These are phyloP conservation scores for Nyssa sinensis DNA, from an alignment of 148 eudicot genomes.

Conservation along the genomic window DNA sequence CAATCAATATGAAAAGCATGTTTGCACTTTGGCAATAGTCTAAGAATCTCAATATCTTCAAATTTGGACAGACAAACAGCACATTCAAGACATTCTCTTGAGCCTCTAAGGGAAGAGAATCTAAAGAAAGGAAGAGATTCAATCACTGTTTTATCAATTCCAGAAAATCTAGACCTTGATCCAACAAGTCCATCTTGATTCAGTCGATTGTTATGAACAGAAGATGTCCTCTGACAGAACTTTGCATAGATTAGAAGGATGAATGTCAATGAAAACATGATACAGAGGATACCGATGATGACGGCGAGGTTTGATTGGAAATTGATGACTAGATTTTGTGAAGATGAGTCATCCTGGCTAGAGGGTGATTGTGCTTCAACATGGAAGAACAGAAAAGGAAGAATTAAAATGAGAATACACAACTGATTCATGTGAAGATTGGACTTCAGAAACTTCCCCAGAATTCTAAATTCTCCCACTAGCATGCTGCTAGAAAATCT, in stretches of 20 bases:
- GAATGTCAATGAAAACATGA: slow-evolving; percentile 53
- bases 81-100: slow-evolving; percentile 69
- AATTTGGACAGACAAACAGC: slow-evolving; percentile 69
- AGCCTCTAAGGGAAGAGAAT: slow-evolving; percentile 61
- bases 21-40: slow-evolving; percentile 73
- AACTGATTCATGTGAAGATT: slow-evolving; percentile 13
- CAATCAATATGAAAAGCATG: slow-evolving; percentile 77
- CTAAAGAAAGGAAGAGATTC: slow-evolving; percentile 68
- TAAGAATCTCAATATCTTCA: slow-evolving; percentile 53
- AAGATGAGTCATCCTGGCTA: background rate
- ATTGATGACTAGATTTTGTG: slow-evolving; percentile 18
- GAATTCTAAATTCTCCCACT: background rate
- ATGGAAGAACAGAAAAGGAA: slow-evolving; percentile 7
- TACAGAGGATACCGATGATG: slow-evolving; percentile 50
- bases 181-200: slow-evolving; percentile 16
- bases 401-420: background rate
- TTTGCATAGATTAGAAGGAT: slow-evolving; percentile 53
- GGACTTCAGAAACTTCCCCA: background rate
- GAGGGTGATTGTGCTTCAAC: slow-evolving; percentile 30
- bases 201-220: background rate
- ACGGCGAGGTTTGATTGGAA: slow-evolving; percentile 70
- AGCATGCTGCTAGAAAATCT: background rate
- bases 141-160: slow-evolving; percentile 51
- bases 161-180: slow-evolving; percentile 42
- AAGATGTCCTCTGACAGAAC: slow-evolving; percentile 28